Evolutionary conservation across 495 filamentous ascomycete species (phyloP).

Genomic region (Cercophora scortea): DNA sequence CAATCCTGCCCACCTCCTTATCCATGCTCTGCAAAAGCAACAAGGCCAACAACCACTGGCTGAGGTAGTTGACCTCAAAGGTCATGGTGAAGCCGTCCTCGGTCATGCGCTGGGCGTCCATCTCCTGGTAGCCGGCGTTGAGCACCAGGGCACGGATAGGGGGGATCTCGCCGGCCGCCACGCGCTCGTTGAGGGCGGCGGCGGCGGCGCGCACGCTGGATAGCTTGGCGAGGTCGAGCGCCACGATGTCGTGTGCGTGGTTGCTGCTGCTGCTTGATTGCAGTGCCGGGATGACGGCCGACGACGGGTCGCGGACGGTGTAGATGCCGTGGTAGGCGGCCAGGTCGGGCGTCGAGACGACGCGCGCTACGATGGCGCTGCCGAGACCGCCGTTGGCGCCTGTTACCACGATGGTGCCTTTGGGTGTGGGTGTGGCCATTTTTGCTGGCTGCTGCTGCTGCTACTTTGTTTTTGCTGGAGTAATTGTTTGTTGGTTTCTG

Average conservation of each 20-base stretch:
- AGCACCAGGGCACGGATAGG: conserved; percentile 35
- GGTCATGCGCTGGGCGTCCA: conserved; percentile 18
- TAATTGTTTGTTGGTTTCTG: neutral
- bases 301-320: conserved; percentile 22
- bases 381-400: conserved; percentile 25
- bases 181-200: conserved; percentile 11
- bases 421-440: neutral
- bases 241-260: conserved; percentile 6
- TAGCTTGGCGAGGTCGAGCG: conserved; percentile 10
- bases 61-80: conserved; percentile 35
- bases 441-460: neutral
- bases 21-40: conserved; percentile 32
- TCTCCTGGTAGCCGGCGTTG: conserved; percentile 29
- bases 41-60: conserved; percentile 30
- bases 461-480: no score
- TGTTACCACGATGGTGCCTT: conserved; percentile 12
- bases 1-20: conserved; percentile 25
- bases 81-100: conserved; percentile 23
- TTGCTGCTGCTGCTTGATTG: neutral
- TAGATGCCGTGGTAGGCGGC: conserved; percentile 27
- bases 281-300: conserved; percentile 13
- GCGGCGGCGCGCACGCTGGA: conserved; percentile 7
- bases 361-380: conserved; percentile 38
- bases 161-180: conserved; percentile 22
- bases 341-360: conserved; percentile 28